Percentiles rank a stretch among this genome's conserved stretches.
These are phyloP conservation scores for Lactarius hatsudake DNA, from an alignment of 768 basidiomycete species.

Conservation along the genomic window DNA sequence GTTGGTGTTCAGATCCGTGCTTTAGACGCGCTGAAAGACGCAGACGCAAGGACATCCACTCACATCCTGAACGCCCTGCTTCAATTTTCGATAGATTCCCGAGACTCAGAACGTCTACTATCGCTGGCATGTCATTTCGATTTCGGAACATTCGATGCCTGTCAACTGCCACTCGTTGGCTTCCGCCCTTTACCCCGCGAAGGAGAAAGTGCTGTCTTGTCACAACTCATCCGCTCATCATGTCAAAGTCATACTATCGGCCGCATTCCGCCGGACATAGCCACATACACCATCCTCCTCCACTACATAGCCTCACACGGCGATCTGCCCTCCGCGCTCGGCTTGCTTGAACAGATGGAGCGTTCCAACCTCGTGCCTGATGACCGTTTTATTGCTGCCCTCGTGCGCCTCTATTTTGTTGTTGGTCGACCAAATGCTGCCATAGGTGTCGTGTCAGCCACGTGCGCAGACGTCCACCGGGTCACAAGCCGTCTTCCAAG, in stretches of 20 bases:
- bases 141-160: conserved; percentile 16
- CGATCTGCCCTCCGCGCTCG: conserved; percentile 7
- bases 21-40: conserved; percentile 43
- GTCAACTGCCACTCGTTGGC: conserved; percentile 13
- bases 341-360: conserved; percentile 17
- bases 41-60: conserved; percentile 45
- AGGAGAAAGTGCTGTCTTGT: conserved; percentile 14
- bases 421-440: conserved; percentile 14
- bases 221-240: conserved; percentile 11
- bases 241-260: not conserved
- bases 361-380: conserved; percentile 19
- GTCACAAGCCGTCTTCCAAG: conserved; percentile 3
- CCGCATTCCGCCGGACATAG: conserved; percentile 24
- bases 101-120: conserved; percentile 47
- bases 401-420: conserved; percentile 24
- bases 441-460: conserved; percentile 7
- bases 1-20: conserved; percentile 50
- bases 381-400: conserved; percentile 22
- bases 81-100: conserved; percentile 53
- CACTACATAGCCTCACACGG: conserved; percentile 12
- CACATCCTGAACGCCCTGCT: conserved; percentile 68
- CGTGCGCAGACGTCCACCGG: conserved; percentile 14
- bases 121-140: conserved; percentile 52
- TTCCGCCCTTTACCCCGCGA: conserved; percentile 8
- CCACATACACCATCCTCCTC: conserved; percentile 28